phyloP scores from a whole-genome alignment of 139 green algal genomes.

The Pseudopediastrum boryanum region DNA sequence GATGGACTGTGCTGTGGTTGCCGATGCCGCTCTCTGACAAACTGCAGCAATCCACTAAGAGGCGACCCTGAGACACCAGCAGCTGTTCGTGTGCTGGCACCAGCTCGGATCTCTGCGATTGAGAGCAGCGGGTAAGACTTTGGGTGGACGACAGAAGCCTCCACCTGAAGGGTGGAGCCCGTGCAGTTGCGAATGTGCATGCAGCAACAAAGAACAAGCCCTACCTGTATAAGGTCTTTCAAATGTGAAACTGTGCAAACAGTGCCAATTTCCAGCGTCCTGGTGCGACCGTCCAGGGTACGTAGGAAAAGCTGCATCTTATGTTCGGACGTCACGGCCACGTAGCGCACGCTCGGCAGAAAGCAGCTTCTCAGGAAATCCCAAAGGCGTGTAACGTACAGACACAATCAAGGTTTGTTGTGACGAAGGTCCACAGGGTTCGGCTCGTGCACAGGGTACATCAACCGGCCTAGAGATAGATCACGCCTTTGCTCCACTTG shows the following conservation, averaged over 20 bases:
- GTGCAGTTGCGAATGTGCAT: neutral
- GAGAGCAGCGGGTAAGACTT: neutral
- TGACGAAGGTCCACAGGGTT: too few species aligned
- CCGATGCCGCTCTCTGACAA: neutral
- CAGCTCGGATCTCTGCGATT: slow-evolving; percentile 39
- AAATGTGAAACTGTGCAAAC: slow-evolving; percentile 45
- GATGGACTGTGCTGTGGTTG: slow-evolving; percentile 38
- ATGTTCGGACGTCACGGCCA: too few species aligned
- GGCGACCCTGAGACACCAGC: slow-evolving; percentile 34
- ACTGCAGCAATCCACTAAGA: slow-evolving; percentile 36
- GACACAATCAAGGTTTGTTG: too few species aligned
- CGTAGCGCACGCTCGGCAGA: too few species aligned
- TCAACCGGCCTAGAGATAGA: too few species aligned
- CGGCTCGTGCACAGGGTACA: too few species aligned
- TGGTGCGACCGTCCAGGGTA: slow-evolving; percentile 28
- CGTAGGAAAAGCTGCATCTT: slow-evolving; percentile 70
- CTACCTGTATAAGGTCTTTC: slow-evolving; percentile 58
- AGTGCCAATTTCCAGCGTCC: slow-evolving; percentile 28
- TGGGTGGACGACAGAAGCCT: too few species aligned
- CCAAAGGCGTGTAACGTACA: too few species aligned
- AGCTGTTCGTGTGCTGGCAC: slow-evolving; percentile 50
- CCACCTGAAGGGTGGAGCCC: too few species aligned
- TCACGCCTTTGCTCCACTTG: too few species aligned
- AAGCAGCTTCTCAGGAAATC: too few species aligned
- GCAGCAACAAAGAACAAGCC: neutral